Percentiles rank a stretch among this genome's conserved stretches.
Conservation (phyloP, 768 basidiomycete genomes). For the Serendipita vermifera region DNA sequence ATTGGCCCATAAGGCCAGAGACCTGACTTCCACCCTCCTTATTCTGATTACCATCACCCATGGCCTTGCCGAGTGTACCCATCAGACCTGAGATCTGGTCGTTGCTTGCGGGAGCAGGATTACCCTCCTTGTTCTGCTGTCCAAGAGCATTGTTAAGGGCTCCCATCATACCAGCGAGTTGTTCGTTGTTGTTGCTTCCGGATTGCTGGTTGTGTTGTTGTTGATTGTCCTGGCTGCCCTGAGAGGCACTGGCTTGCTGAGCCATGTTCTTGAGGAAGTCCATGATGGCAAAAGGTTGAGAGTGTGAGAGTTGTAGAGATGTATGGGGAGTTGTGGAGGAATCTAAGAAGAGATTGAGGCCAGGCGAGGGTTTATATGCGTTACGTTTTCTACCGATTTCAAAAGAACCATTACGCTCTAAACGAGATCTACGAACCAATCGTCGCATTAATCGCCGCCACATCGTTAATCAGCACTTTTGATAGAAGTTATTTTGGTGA, state of each 20-base stretch:
- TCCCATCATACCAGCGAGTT: not conserved
- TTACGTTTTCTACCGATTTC: not conserved
- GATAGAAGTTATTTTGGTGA: no score
- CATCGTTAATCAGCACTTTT: no score
- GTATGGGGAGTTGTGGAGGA: no score
- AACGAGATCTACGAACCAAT: no score
- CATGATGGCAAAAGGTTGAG: not conserved
- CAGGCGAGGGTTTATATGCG: not conserved
- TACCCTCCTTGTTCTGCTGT: not conserved
- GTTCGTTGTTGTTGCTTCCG: not conserved
- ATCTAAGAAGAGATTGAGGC: not conserved
- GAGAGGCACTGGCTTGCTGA: not conserved
- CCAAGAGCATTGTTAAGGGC: not conserved
- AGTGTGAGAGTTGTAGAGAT: not conserved
- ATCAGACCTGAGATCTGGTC: not conserved
- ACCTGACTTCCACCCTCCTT: no score
- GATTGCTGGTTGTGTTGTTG: not conserved
- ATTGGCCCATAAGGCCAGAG: no score
- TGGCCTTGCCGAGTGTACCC: no score
- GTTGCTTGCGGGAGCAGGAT: not conserved
- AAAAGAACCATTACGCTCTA: constrained; percentile 7
- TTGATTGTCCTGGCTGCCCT: not conserved
- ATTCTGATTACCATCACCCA: no score
- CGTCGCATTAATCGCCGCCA: no score
- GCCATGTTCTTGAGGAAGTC: constrained; percentile 1